These are phyloP conservation scores for Naganishia kalamii DNA, from an alignment of 768 basidiomycete species.

Conservation along the genomic window DNA sequence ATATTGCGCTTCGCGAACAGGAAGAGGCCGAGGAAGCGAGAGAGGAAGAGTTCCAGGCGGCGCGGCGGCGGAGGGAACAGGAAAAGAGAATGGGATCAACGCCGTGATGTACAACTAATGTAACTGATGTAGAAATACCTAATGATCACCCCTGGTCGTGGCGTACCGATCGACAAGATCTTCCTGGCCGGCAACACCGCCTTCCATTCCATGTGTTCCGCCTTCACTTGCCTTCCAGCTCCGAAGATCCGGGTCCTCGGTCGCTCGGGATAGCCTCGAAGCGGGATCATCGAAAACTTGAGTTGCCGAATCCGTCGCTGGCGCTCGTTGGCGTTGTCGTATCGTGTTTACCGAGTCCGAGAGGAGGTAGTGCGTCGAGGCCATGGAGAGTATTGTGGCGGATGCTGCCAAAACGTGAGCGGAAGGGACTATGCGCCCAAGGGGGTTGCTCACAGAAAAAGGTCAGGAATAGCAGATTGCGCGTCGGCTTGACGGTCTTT, in stretches of 20 bases:
- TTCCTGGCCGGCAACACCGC: constrained; percentile 4
- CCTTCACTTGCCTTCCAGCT: constrained; percentile 15
- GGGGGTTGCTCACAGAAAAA: constrained; percentile 3
- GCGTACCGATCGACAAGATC: neutral
- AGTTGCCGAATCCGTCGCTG: neutral
- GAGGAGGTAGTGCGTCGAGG: constrained; percentile 3
- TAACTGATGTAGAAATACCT: neutral
- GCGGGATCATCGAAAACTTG: neutral
- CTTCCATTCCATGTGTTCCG: neutral
- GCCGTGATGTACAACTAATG: neutral
- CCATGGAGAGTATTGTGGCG: constrained; percentile 11
- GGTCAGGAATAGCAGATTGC: constrained; percentile 11
- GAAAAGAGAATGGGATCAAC: constrained; percentile 2
- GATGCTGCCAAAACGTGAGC: neutral
- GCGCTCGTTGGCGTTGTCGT: neutral
- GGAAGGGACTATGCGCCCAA: neutral
- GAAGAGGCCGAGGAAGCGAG: neutral
- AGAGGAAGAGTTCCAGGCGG: neutral
- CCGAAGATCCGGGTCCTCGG: constrained; percentile 4
- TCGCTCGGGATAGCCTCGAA: neutral
- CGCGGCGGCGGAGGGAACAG: neutral
- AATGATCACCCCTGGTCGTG: neutral
- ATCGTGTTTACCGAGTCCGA: constrained; percentile 9
- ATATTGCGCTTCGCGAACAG: constrained; percentile 7
- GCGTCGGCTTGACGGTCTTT: neutral